These are phyloP conservation scores for Dictyostelium gargantuum DNA, from an alignment of 208 protist genomes.

Conservation along the genomic window DNA sequence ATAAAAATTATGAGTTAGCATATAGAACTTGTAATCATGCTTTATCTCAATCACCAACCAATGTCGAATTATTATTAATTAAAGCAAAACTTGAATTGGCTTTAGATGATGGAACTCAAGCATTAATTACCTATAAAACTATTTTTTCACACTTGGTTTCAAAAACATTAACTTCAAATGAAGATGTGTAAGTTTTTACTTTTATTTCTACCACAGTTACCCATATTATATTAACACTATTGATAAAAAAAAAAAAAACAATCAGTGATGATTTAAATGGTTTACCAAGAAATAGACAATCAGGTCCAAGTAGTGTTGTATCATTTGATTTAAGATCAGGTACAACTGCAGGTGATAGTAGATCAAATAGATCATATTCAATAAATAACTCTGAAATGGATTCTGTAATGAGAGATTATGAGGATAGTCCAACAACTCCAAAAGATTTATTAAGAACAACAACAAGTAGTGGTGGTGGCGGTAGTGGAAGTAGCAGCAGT, in stretches of 20 bases:
- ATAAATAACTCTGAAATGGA: not conserved
- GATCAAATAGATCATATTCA: not conserved
- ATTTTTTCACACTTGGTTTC: not conserved
- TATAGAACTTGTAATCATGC: conserved; percentile 50
- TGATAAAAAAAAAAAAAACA: not conserved
- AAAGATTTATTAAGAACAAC: not conserved
- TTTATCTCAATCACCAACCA: conserved; percentile 21
- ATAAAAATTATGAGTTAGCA: conserved; percentile 45
- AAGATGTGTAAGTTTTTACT: not conserved
- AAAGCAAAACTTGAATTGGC: conserved; percentile 55
- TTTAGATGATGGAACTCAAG: conserved; percentile 31
- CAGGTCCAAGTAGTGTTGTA: not conserved
- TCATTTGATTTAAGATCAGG: conserved; percentile 39
- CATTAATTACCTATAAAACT: conserved; percentile 22
- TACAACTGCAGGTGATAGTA: not conserved
- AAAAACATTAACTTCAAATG: conserved; percentile 1
- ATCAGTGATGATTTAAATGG: not conserved
- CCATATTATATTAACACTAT: too few relatives aligned
- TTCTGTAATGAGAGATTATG: not conserved
- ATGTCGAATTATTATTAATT: conserved; percentile 31
- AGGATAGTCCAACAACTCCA: not conserved
- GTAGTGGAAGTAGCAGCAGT: not conserved
- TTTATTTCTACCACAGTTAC: too few relatives aligned
- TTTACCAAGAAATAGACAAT: not conserved
- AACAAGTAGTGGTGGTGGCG: too few relatives aligned